phyloP scores from a whole-genome alignment of 495 filamentous ascomycete species.

The Podospora didyma region DNA sequence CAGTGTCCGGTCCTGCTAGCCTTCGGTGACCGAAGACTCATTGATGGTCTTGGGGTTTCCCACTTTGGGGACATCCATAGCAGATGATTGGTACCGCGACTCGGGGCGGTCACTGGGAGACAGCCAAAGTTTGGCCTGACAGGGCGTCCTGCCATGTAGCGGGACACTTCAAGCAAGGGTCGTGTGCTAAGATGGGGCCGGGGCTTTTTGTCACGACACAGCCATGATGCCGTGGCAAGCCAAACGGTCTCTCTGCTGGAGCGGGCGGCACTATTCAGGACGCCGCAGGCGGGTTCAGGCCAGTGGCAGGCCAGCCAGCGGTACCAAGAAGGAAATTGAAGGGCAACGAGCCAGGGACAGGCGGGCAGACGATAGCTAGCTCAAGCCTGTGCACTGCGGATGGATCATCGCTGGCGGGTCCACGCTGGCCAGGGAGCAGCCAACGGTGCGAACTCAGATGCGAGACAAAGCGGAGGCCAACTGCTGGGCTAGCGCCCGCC shows the following conservation, averaged over 20 bases:
- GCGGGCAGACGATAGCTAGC: not conserved
- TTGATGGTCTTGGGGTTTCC: conserved; percentile 38
- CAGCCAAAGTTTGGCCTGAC: conserved; percentile 55
- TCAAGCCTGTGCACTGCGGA: too few species aligned
- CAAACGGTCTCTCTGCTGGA: not conserved
- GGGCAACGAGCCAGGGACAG: conserved; percentile 10
- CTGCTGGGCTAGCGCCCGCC: conserved; percentile 7
- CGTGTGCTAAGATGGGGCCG: conserved; percentile 9
- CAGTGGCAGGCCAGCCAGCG: conserved; percentile 1
- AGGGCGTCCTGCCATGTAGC: conserved; percentile 19
- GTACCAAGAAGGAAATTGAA: conserved; percentile 5
- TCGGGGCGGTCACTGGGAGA: conserved; percentile 31
- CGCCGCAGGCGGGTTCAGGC: not conserved
- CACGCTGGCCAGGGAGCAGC: conserved; percentile 14
- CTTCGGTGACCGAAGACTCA: conserved; percentile 42
- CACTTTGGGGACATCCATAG: conserved; percentile 28
- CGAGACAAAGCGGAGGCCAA: conserved; percentile 15
- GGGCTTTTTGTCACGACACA: conserved; percentile 8
- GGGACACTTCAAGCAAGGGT: conserved; percentile 22
- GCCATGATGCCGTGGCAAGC: conserved; percentile 2
- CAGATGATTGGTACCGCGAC: conserved; percentile 30
- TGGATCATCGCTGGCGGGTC: not conserved
- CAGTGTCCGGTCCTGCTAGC: conserved; percentile 25
- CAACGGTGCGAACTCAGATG: conserved; percentile 14
- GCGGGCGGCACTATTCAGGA: not conserved